Base-by-base conservation (phyloP, 1,284 basidiomycete genomes). In the Ustilago loliicola region DNA sequence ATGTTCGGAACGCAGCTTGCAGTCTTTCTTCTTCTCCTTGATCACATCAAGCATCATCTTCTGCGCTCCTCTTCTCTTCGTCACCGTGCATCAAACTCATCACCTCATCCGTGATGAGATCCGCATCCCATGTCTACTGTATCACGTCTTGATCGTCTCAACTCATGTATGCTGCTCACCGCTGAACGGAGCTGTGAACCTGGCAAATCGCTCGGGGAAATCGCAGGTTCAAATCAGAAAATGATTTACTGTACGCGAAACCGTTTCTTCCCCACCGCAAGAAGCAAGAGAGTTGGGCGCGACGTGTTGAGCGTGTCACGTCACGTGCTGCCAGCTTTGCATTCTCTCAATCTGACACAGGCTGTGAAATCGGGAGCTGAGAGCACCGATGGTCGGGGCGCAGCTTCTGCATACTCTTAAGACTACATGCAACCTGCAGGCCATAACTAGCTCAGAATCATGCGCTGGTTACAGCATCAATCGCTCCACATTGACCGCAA, bases 191-290 rank as follows among this genome's bases (percentile, higher is more conserved):
- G 1, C 48, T 50, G 48, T 15, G 48, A 50, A 15, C 48, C 25
- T 17, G 27, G 23, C 25, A 17, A 50, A 13, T 15, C 5, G 25
- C 48, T 19, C 48, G 2, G 17, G 25, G 23, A 27, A 9, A 13
- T 50, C 25, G 48, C 45, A 10, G n/a, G 4, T 36, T 36, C 30
- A 42, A 42, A 27, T 38, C 21, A 23, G 9, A 30, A 50, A 48
- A 15, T 42, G 40, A 42, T 61, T 65, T 64, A 70, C 67, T 61
- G 61, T 64, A 70, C 67, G 61, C 67, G 53, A 53, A 34, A 47
- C 42, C 10, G 47, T 23, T 38, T 59, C 51, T 25, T 19, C 7
- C 30, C 9, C 30, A 47, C 23, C 4, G 29, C 42, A 6, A 30
- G 30, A 48, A 29, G 29, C 2, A n/a, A 45, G 7, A n/a, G 9